These are phyloP conservation scores for Graphium sp. DNA, from an alignment of 2,329 filamentous ascomycete genomes.

Conservation along the genomic window DNA sequence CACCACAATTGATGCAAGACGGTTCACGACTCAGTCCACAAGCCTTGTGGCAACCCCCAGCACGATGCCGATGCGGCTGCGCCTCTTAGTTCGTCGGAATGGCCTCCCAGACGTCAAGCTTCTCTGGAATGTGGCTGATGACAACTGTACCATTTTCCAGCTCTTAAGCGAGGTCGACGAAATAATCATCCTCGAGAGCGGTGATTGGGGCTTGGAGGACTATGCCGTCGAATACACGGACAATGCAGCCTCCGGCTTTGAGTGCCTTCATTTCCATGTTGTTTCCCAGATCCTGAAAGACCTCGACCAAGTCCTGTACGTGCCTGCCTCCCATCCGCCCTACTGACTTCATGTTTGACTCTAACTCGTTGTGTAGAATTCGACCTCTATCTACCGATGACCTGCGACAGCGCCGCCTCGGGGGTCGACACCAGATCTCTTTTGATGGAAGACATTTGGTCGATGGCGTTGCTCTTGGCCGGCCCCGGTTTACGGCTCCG, in stretches of 20 bases:
- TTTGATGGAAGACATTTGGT: conserved; percentile 63
- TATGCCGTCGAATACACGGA: conserved; percentile 64
- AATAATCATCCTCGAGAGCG: conserved; percentile 63
- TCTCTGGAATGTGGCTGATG: conserved; percentile 50
- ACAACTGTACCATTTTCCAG: conserved; percentile 60
- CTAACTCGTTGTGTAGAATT: conserved; percentile 34
- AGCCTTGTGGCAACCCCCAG: neutral
- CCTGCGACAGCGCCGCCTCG: conserved; percentile 52
- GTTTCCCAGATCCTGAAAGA: conserved; percentile 57
- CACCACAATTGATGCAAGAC: neutral
- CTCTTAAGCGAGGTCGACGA: conserved; percentile 68
- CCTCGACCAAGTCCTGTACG: conserved; percentile 69
- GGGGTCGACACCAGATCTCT: conserved; percentile 69
- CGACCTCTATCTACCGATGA: conserved; percentile 64
- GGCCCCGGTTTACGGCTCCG: conserved; percentile 44
- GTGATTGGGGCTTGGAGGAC: conserved; percentile 75
- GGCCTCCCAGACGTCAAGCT: conserved; percentile 55
- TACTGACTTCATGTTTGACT: neutral
- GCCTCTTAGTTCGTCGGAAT: conserved; percentile 56
- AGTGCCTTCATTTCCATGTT: conserved; percentile 74
- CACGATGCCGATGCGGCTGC: conserved; percentile 43
- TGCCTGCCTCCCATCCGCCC: conserved; percentile 7
- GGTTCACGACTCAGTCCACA: neutral
- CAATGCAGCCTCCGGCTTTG: conserved; percentile 44
- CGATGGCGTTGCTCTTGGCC: conserved; percentile 74